Evolutionary conservation across 2,329 filamentous ascomycete genomes (phyloP), one percentile per base, ranked within the genome.

Genomic region (Fusarium udum): DNA sequence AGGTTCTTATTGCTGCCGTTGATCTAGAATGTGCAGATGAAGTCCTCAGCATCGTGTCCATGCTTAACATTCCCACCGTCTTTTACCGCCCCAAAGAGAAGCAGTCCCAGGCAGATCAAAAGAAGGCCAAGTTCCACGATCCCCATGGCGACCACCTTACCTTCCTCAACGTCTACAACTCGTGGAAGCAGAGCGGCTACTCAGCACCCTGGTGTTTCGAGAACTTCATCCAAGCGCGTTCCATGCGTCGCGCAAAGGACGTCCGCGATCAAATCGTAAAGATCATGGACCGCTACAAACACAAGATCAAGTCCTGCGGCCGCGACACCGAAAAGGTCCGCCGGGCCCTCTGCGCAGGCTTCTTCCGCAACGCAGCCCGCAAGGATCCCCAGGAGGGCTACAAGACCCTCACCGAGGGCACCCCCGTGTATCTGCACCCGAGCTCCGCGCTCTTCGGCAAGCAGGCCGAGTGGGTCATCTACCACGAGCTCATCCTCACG

Each of bases 71-170:
- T 15, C 91, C 92, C 62, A 93, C 90, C 6, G 90, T 98, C 48
- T 99, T 98, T 84, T 97, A 98, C 82, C 92, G 97, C 0, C 96
- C 97, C 0, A 97, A 98, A 79, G 97, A 99, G 80, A 99, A 99
- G 84, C 95, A 98, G 79, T 89, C 93, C 53, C 94, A 97, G 81
- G 96, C 97, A 7, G 96, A 99, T 79, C 94, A 98, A 82, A 98
- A 98, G 86, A 98, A 98, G 83, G 88, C 95, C 74, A 98, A 98
- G 81, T 99, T 99, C 84, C 94, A 98, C 84, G 96, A 99, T 78
- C 93, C 95, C 0, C 91, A 94, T 64, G 96, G 96, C 59, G 96
- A 99, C 79, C 96, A 99, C 79, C 87, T 99, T 18, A 99, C 96
- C 0, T 87, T 98, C 0, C 89, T 99, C 48, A 99, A 99, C 77